Evolutionary conservation across 176 grass and related monocot genomes (phyloP), one percentile per base, ranked within the genome.

Genomic region (Oryza meyeriana): DNA sequence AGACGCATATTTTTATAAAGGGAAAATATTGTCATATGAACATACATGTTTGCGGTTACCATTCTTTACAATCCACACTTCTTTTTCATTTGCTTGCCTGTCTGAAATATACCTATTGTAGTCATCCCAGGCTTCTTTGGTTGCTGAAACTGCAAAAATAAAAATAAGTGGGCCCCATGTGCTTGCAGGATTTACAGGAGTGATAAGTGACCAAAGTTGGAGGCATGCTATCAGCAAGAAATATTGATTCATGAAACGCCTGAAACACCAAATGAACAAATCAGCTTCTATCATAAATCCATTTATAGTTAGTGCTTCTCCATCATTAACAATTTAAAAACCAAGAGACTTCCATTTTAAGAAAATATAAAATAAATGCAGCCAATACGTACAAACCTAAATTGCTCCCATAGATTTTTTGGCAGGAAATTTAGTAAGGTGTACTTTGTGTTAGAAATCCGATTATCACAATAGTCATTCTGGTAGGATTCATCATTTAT

Each of bases 121-220:
- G 81, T 97, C 95, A 94, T 97, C 95, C 95, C 95, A 97, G 59
- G 92, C 95, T 80, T 97, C 95, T 92, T 97, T 97, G 61, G 90
- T 91, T 61, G 95, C 95, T 5, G 92, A 97, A 70, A 94, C 92
- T 20, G 95, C 90, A 66, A 97, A 97, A 59, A 97, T 97, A 82
- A 97, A 67, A 67, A 97, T 91, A 83, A 97, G 92, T 47, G 95
- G 95, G 31, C 95, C 95, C 95, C 92, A 97, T 6, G 95, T 97
- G 72, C 95, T 97, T 64, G 95, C 95, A 62, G 95, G 95, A 85
- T 97, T 97, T 25, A 97, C 95, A 80, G 95, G 95, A 70, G 95
- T 97, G 71, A 97, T 97, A 61, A 97, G 90, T 66, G 95, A 91
- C 95, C 95, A 97, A 14, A 97, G 84, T 66, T 97, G 95, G 35